Evolutionary conservation across 345 rosid species (phyloP), one percentile per base, ranked within the genome.

Genomic region (Noccaea caerulescens): DNA sequence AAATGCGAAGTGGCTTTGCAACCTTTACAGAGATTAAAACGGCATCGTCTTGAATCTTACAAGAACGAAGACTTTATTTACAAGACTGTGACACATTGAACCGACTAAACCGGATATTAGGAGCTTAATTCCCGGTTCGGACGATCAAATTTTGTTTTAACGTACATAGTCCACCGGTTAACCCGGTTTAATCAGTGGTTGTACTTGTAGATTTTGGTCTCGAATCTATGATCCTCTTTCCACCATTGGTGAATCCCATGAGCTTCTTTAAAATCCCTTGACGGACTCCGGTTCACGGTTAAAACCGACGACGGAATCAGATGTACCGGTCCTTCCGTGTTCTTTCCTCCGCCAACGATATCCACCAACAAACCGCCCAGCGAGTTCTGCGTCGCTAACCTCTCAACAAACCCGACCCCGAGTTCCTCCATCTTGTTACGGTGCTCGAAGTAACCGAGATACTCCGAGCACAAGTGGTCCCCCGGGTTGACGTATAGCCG

Each of bases 231-330:
- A 59, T 89, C 91, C 0, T 87, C 86, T 44, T 78, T 67, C 98
- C 96, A 94, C 99, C 98, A 94, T 54, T 91, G 98, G 75, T 87
- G 96, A 75, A 94, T 81, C 46, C 98, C 96, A 72, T 94, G 99
- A 7, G 98, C 98, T 67, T 82, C 77, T 73, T 76, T 88, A 43
- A 89, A 88, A 68, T 85, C 86, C 25, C 42, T 66, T 0, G 78
- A 57, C 3, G 88, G 80, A 3, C 65, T 76, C 58, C 42, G 7
- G 74, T 89, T 94, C 10, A 86, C 77, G 0, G 78, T 82, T 58
- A 94, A 71, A 72, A 78, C 81, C 45, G 98, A 91, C 0, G 98
- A 92, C 2, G 98, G 96, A 58, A 92, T 79, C 57, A 89, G 84
- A 73, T 94, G 97, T 9, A 87, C 43, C 0, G 98, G 89, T 32